phyloP scores from a whole-genome alignment of 2,329 filamentous ascomycete genomes.

The Fusarium sororula region DNA sequence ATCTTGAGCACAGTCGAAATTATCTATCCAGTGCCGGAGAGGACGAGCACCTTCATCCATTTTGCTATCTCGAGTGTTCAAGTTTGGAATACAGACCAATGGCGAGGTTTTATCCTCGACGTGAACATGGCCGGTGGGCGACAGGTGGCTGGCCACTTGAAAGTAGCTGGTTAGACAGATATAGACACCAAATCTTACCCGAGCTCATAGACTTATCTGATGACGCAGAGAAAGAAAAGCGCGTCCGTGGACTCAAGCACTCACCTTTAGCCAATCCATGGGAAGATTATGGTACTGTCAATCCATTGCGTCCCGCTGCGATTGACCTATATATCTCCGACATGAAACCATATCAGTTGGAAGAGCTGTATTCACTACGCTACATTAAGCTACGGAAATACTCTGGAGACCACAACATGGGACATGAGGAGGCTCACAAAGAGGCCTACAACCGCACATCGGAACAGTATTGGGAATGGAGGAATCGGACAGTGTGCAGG shows the following conservation, averaged over 20 bases:
- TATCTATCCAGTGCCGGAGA: not conserved
- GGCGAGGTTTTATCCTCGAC: not conserved
- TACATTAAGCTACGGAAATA: not conserved
- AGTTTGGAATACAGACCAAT: not conserved
- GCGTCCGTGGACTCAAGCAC: fast-evolving
- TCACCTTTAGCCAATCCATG: not conserved
- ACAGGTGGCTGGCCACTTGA: not conserved
- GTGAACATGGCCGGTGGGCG: fast-evolving
- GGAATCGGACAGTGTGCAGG: not conserved
- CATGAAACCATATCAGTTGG: fast-evolving
- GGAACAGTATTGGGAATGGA: not conserved
- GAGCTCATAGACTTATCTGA: not conserved
- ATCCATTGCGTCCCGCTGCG: too few species aligned
- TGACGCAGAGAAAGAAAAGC: not conserved
- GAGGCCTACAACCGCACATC: not conserved
- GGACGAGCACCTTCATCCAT: not conserved
- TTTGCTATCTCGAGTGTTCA: not conserved
- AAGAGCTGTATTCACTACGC: fast-evolving
- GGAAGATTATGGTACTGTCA: fast-evolving
- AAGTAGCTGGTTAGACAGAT: fast-evolving
- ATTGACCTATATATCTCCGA: too few species aligned
- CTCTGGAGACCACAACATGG: not conserved
- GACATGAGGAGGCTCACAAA: not conserved
- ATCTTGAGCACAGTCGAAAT: not conserved
- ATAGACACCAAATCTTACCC: not conserved